Evolutionary conservation across 2,329 filamentous ascomycete genomes (phyloP), one percentile per base, ranked within the genome.

Genomic region (Stachybotrys elegans): DNA sequence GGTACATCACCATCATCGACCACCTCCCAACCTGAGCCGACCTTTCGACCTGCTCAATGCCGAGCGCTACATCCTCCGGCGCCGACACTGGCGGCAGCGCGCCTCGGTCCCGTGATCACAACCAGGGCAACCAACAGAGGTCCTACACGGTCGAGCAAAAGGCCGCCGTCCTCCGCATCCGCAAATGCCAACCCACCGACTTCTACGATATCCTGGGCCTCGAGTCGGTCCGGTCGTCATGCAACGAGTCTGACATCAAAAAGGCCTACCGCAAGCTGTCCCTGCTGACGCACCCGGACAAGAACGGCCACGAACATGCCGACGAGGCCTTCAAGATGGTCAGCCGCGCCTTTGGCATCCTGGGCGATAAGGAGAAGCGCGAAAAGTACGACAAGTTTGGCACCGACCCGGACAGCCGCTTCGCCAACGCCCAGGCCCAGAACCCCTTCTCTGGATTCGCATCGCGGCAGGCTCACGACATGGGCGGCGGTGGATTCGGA

Each of bases 291-390:
- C 93, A 98, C 73, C 93, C 93, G 51, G 93, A 98, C 74, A 98
- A 98, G 75, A 98, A 98, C 75, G 91, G 91, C 41, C 91, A 96
- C 64, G 84, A 92, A 29, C 83, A 94, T 48, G 92, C 93, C 44
- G 93, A 96, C 63, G 93, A 98, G 71, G 93, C 93, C 23, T 98
- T 98, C 73, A 98, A 98, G 74, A 87, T 96, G 87, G 90, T 98
- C 20, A 87, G 88, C 58, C 79, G 89, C 56, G 93, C 93, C 14
- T 98, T 98, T 64, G 87, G 94, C 56, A 82, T 97, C 42, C 73
- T 98, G 40, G 92, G 89, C 49, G 93, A 98, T 64, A 79, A 89
- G 59, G 92, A 97, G 52, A 97, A 97, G 80, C 55, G 58, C 61
- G 76, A 85, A 14, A 89, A 87, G 65, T 98, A 78, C 62, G 93